Evolutionary conservation across 2,329 filamentous ascomycete species (phyloP).

Genomic region (Diaporthe nobilis): DNA sequence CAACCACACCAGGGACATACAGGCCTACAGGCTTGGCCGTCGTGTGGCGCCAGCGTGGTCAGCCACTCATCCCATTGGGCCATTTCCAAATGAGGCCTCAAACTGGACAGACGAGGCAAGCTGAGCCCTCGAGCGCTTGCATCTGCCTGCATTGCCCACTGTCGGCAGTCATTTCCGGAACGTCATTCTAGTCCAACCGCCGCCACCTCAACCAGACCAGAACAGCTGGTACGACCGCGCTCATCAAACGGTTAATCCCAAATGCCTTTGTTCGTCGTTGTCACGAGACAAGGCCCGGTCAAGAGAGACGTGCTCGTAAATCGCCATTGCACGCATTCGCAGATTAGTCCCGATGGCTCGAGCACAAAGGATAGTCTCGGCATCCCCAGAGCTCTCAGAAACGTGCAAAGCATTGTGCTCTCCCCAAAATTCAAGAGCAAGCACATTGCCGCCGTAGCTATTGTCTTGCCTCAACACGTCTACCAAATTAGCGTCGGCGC

Average conservation of each 20-base stretch:
- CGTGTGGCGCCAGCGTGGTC: conserved; percentile 14
- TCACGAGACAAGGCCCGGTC: background rate
- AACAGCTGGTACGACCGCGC: background rate
- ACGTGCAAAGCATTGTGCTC: conserved; percentile 3
- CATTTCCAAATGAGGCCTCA: conserved; percentile 35
- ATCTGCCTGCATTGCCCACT: conserved; percentile 10
- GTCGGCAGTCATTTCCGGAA: conserved; percentile 30
- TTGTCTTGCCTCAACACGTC: background rate
- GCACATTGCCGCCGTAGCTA: background rate
- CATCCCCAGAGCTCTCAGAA: background rate
- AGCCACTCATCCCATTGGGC: conserved; percentile 34
- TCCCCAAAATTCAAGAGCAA: background rate
- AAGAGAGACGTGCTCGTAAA: no score
- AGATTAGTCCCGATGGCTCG: background rate
- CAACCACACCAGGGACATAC: conserved; percentile 27
- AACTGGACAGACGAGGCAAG: conserved; percentile 15
- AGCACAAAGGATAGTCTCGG: background rate
- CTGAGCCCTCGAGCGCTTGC: conserved; percentile 32
- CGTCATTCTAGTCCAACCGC: conserved; percentile 3
- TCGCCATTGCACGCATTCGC: background rate
- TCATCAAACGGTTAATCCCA: background rate
- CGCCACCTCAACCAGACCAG: background rate
- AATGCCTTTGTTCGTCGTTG: background rate
- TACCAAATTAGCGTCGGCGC: conserved; percentile 4
- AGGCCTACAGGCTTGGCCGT: conserved; percentile 1